Evolutionary conservation across 2,329 filamentous ascomycete genomes (phyloP), one percentile per base, ranked within the genome.

Genomic region (Trichophaea hybrida): DNA sequence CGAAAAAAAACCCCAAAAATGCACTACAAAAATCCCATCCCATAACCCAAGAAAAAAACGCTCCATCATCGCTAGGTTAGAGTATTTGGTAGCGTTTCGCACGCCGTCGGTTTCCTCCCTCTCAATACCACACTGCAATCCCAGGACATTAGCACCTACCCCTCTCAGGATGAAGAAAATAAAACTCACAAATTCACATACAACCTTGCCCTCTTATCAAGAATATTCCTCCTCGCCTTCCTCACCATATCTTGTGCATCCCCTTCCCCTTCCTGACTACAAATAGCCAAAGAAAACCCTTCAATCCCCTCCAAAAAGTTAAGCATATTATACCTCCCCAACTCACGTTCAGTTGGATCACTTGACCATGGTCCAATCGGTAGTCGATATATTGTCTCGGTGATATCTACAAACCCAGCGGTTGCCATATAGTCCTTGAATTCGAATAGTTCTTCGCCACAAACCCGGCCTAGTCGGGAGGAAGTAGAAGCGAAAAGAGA

Each of bases 291-390:
- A 66, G 64, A 0, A 67, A 68, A 70, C 6, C 64, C 68, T 54
- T 69, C 68, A 24, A 69, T 64, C 5, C 68, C 69, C n/a, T 66
- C 66, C 7, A 70, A 62, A n/a, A 64, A 61, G 31, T 61, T 64
- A 4, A 69, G 55, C 66, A 70, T 63, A 13, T 66, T 67, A 15
- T 66, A 59, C 61, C 61, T 59, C 7, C 78, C 78, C 17, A 79
- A 76, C 51, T 74, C 73, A 68, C 79, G 79, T 52, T 78, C 69
- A 3, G 73, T 71, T 58, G 74, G 74, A 61, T 79, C 78, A 60
- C 59, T 60, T 1, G 70, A 61, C 72, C 72, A 74, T 2, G 67
- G 65, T 5, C 70, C 70, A 2, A 72, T 55, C 7, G 72, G 72
- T 31, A 67, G 60, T 56, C 68, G 68, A 50, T 67, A 65, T 6